Base-by-base conservation (phyloP, 1,284 basidiomycete species). In the Ceratobasidium sp. region DNA sequence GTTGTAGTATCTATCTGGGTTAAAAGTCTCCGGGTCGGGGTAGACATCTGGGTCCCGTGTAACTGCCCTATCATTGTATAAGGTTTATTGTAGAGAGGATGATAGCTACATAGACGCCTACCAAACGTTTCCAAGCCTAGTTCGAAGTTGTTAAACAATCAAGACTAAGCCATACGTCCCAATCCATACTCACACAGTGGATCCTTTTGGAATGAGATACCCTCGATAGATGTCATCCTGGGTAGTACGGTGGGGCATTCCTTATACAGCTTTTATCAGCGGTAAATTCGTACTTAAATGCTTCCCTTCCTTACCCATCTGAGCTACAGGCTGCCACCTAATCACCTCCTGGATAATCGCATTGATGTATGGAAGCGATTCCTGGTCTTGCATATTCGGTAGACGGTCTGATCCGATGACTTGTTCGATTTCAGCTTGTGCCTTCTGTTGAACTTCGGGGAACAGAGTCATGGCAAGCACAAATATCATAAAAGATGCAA, bases 281-380 rank as follows among this genome's bases (percentile, higher is more conserved):
- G 39, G n/a, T n/a, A n/a, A 39, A 44, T 33, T 60, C 42, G 55
- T 28, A 40, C 58, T 71, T 23, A 26, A 26, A 53, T 9, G n/a
- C n/a, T n/a, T 40, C 9, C 77, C 44, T 9, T 44, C n/a, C 26
- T 33, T 40, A 81, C 82, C 81, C 3, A 80, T 51, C 2, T 84
- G 84, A 39, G 82, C 80, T 0, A 82, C 81, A 33, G 83, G 83
- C 53, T 81, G 79, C 83, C 84, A 85, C 10, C 83, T 78, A 56
- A 82, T 55, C 1, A 82, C 80, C 78, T 86, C 85, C 13, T 80
- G 83, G 42, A 85, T 79, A 6, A 83, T 60, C 2, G 84, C 84
- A 56, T 83, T 81, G 12, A 84, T 79, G 58, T 86, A 86, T 1
- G 83, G 85, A 40, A 86, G 72, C 9, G 79, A 73, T 56, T 82